Conservation (phyloP, 2,329 filamentous ascomycete genomes). For the Trichophyton rubrum region DNA sequence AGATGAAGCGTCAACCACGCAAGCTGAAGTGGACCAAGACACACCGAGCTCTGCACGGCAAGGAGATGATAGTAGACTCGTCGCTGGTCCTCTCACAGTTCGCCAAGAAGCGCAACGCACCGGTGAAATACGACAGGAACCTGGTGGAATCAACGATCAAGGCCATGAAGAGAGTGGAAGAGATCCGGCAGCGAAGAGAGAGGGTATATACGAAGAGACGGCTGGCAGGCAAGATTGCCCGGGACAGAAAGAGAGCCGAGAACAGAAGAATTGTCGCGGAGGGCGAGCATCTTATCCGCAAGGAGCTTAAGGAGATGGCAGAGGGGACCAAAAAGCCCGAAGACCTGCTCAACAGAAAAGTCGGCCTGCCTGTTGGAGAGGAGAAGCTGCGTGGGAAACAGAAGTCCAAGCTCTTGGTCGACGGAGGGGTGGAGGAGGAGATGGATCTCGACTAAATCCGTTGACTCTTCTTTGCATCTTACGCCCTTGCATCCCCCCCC, state of each 20-base stretch:
- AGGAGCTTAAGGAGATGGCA: constrained; percentile 48
- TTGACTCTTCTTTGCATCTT: neutral
- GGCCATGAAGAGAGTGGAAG: constrained; percentile 80
- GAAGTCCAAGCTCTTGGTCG: constrained; percentile 34
- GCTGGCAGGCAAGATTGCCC: constrained; percentile 66
- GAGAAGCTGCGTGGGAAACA: constrained; percentile 32
- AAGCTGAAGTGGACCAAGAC: constrained; percentile 97
- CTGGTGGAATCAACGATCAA: constrained; percentile 75
- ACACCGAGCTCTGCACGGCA: constrained; percentile 72
- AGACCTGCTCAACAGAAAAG: constrained; percentile 25
- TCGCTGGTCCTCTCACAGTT: constrained; percentile 63
- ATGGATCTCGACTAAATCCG: constrained; percentile 33
- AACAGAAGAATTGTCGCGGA: constrained; percentile 81
- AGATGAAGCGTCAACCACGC: constrained; percentile 95
- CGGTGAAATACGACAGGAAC: constrained; percentile 90
- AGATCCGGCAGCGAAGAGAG: constrained; percentile 74
- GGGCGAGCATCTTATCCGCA: constrained; percentile 83
- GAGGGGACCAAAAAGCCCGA: constrained; percentile 29
- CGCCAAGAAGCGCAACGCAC: constrained; percentile 82
- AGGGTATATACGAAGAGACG: constrained; percentile 86
- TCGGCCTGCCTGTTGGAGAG: constrained; percentile 29
- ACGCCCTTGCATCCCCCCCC: neutral
- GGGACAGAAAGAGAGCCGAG: constrained; percentile 62
- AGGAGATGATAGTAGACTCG: constrained; percentile 83
- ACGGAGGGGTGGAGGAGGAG: constrained; percentile 34